phyloP scores from a whole-genome alignment of 805 yeast species.

The Ogataea thermomethanolica region DNA sequence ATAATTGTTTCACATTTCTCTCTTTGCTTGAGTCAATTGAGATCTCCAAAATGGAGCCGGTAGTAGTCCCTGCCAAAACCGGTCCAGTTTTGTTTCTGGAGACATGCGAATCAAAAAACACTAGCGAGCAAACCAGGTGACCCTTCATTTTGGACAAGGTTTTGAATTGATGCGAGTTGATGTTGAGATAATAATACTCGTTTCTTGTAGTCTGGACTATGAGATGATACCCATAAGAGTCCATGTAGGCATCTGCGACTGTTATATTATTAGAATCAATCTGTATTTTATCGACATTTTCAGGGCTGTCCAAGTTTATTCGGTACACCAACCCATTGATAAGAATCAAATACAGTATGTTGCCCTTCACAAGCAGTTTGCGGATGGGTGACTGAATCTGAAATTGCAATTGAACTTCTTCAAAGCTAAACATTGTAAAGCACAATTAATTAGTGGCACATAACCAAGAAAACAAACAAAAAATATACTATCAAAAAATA shows the following conservation, averaged over 20 bases:
- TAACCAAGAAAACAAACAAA: constrained; percentile 2
- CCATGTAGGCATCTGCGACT: constrained; percentile 39
- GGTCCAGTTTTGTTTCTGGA: constrained; percentile 38
- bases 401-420: constrained; percentile 35
- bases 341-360: constrained; percentile 53
- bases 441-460: constrained; percentile 4
- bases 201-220: constrained; percentile 44
- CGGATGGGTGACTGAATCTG: constrained; percentile 36
- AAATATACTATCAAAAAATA: background rate
- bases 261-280: constrained; percentile 29
- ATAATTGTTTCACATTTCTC: constrained; percentile 38
- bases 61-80: constrained; percentile 45
- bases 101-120: constrained; percentile 31
- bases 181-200: constrained; percentile 48
- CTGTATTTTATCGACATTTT: constrained; percentile 45
- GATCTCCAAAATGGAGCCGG: constrained; percentile 48
- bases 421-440: constrained; percentile 21
- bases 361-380: constrained; percentile 51
- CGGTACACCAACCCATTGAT: constrained; percentile 51
- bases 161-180: constrained; percentile 39
- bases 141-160: constrained; percentile 46
- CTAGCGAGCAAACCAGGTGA: constrained; percentile 41
- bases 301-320: constrained; percentile 66
- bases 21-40: constrained; percentile 44
- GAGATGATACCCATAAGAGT: constrained; percentile 50